Base-by-base conservation (phyloP, 2,329 filamentous ascomycete genomes). In the Apiospora koreana region DNA sequence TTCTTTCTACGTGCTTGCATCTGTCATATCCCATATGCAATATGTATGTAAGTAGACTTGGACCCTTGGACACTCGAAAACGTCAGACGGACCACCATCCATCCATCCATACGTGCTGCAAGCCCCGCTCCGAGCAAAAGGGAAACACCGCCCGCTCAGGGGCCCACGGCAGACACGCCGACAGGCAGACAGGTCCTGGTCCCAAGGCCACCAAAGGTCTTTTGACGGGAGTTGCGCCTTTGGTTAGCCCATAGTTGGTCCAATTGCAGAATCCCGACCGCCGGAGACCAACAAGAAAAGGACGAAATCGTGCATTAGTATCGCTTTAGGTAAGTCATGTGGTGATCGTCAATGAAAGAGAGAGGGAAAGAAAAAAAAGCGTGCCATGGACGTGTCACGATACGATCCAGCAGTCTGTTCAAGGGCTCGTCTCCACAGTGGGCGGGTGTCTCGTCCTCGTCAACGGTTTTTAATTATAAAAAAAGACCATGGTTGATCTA, bases 361-460 rank as follows among this genome's bases (percentile, higher is more conserved):
- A n/a, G n/a, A n/a, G n/a, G n/a, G n/a, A n/a, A n/a, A 50, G 23
- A 28, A 28, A 25, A 18, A 9, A 28, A 21, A 54, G 48, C 48
- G 48, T 54, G 14, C 50, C 50, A 58, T n/a, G 50, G 50, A 58
- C 50, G 50, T 58, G 50, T 58, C 50, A 62, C 54, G 54, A 62
- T 38, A 31, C 54, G 54, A 62, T 38, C 54, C 50, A 58, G 50
- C 50, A 58, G 50, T 58, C 50, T 35, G 54, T 58, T 25, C 54
- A 38, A 43, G 41, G 41, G 18, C 31, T 14, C 54, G 25, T 62
- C 54, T 23, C 54, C 54, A 62, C 54, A 38, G 31, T 62, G 54
- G 54, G 31, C 50, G 14, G 54, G 54, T 31, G 41, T 43, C 28
- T 58, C 16, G 50, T 58, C 31, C 28, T 58, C 16, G 50, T 58